Evolutionary conservation across 2,329 filamentous ascomycete genomes (phyloP).

Genomic region (Botryotinia calthae): DNA sequence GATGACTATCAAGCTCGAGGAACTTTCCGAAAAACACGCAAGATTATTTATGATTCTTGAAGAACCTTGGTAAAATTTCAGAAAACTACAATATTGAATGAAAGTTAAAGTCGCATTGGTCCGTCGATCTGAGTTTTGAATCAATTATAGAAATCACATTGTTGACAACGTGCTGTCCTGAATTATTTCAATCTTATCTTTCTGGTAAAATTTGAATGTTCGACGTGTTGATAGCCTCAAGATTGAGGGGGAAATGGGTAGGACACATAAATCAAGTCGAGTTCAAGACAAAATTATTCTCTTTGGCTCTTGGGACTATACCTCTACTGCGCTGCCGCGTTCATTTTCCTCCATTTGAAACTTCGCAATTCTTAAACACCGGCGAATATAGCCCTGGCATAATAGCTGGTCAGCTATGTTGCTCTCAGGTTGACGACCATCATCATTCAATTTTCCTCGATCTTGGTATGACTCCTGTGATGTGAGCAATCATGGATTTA

Average conservation of each 20-base stretch:
- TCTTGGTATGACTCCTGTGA: background rate
- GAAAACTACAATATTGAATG: background rate
- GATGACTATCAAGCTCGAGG: background rate
- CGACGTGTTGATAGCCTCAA: background rate
- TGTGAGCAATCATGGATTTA: background rate
- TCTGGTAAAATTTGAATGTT: no score
- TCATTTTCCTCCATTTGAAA: background rate
- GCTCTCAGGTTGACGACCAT: background rate
- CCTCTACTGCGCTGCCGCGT: background rate
- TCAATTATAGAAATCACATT: background rate
- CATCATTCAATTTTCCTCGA: background rate
- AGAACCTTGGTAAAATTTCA: background rate
- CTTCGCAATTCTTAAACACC: no score
- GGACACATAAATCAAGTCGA: no score
- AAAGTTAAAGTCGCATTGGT: background rate
- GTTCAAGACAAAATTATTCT: background rate
- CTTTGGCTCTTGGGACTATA: accelerated
- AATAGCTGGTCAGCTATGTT: background rate
- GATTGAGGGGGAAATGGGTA: background rate
- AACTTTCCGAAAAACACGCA: background rate
- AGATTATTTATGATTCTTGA: background rate
- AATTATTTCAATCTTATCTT: background rate
- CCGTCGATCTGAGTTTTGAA: background rate
- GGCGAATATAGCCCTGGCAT: background rate
- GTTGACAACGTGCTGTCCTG: background rate